These are phyloP conservation scores for Leishmania guyanensis DNA, from an alignment of 208 protist species.

Conservation along the genomic window DNA sequence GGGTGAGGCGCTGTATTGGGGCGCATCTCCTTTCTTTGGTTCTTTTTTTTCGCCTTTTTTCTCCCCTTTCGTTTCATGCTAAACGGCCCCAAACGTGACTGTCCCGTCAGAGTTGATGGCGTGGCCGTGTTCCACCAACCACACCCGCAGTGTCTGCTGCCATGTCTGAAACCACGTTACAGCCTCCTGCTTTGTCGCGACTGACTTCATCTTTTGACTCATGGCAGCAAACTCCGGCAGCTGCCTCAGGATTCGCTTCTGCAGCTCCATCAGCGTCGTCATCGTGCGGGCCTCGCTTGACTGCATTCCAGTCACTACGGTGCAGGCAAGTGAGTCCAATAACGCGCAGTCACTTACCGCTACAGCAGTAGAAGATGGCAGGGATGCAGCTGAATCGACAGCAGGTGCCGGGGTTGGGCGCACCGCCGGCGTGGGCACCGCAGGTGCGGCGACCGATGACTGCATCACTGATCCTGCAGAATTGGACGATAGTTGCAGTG, in stretches of 20 bases:
- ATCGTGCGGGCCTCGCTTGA: constrained; percentile 22
- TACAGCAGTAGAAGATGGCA: background rate
- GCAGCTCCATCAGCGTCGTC: constrained; percentile 55
- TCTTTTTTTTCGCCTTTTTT: background rate
- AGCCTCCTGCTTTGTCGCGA: constrained; percentile 52
- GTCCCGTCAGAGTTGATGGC: constrained; percentile 58
- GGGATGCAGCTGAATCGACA: background rate
- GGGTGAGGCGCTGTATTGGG: background rate
- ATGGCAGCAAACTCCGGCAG: constrained; percentile 62
- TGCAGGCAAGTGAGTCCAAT: constrained; percentile 21
- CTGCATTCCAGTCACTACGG: constrained; percentile 25
- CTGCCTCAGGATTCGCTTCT: constrained; percentile 67
- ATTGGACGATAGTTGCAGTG: background rate
- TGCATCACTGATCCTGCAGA: background rate
- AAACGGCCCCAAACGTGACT: constrained; percentile 42
- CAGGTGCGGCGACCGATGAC: background rate
- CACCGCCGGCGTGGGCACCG: background rate
- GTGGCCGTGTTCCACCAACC: constrained; percentile 56
- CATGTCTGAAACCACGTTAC: constrained; percentile 66
- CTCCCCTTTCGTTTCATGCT: background rate
- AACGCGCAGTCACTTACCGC: background rate
- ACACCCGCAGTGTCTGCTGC: constrained; percentile 45
- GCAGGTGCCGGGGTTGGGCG: background rate
- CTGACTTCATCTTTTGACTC: constrained; percentile 55
- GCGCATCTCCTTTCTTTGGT: background rate